phyloP scores from a whole-genome alignment of 257 asterid genomes.

The Pogostemon cablin region DNA sequence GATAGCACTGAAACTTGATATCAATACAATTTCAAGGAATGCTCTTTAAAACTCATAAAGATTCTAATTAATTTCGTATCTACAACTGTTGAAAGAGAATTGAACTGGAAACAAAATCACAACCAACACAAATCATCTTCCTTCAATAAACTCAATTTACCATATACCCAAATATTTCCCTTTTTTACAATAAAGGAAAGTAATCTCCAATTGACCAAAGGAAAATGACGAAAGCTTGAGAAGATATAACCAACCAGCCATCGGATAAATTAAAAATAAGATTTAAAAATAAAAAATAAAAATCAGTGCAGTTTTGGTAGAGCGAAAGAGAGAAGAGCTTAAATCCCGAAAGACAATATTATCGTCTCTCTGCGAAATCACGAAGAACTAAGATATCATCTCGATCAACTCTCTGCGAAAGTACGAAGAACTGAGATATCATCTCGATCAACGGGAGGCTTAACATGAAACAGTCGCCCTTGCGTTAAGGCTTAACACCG shows the following conservation, averaged over 20 bases:
- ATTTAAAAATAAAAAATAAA: not conserved
- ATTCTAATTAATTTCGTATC: not conserved
- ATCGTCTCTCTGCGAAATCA: conserved; percentile 49
- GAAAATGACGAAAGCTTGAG: not conserved
- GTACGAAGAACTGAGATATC: no score
- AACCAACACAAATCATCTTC: not conserved
- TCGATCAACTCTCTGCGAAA: no score
- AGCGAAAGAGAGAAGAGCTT: conserved; percentile 24
- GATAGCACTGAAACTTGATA: not conserved
- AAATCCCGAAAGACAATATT: conserved; percentile 98
- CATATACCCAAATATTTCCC: conserved; percentile 4
- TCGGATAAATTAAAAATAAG: not conserved
- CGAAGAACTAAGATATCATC: no score
- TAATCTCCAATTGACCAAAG: not conserved
- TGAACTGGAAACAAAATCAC: no score
- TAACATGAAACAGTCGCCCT: no score
- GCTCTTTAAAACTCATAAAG: conserved; percentile 7
- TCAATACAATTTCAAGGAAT: conserved; percentile 18
- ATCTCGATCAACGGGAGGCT: not conserved
- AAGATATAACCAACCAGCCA: conserved; percentile 11
- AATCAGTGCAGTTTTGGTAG: not conserved
- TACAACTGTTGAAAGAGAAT: no score
- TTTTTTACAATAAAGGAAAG: not conserved
- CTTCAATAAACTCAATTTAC: not conserved
- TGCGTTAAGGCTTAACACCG: no score